phyloP scores from a whole-genome alignment of 148 eudicot species.

The Polygonum maritimum region DNA sequence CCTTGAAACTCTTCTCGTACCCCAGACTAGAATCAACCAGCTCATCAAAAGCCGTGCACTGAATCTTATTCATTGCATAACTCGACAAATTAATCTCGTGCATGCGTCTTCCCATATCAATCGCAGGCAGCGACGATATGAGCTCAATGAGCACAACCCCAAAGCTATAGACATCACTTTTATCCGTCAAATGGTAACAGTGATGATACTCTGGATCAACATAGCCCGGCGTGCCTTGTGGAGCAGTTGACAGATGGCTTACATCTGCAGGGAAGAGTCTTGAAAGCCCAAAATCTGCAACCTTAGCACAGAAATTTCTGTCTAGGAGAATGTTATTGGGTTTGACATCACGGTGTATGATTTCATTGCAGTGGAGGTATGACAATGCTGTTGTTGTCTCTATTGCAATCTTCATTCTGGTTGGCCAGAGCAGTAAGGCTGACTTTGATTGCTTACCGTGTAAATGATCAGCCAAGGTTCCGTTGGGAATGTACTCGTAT shows the following conservation, averaged over 20 bases:
- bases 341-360: not conserved
- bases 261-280: conserved; percentile 1
- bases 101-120: not conserved
- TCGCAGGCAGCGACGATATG: not conserved
- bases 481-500: not conserved
- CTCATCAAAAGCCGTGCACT: not conserved
- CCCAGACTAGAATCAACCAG: not conserved
- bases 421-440: not conserved
- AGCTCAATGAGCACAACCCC: not conserved
- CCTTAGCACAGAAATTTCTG: not conserved
- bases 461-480: not conserved
- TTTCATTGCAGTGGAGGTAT: not conserved
- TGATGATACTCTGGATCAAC: conserved; percentile 1
- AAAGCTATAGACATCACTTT: conserved; percentile 1
- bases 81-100: not conserved
- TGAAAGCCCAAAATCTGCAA: not conserved
- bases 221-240: not conserved
- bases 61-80: not conserved
- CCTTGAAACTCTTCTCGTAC: not conserved
- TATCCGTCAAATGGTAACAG: not conserved
- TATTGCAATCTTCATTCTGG: not conserved
- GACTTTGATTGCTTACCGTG: not conserved
- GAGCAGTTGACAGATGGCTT: not conserved
- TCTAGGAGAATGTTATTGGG: not conserved
- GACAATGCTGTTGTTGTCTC: not conserved